Base-by-base conservation (phyloP, 306 rosid genomes). In the Cucurbita maxima region DNA sequence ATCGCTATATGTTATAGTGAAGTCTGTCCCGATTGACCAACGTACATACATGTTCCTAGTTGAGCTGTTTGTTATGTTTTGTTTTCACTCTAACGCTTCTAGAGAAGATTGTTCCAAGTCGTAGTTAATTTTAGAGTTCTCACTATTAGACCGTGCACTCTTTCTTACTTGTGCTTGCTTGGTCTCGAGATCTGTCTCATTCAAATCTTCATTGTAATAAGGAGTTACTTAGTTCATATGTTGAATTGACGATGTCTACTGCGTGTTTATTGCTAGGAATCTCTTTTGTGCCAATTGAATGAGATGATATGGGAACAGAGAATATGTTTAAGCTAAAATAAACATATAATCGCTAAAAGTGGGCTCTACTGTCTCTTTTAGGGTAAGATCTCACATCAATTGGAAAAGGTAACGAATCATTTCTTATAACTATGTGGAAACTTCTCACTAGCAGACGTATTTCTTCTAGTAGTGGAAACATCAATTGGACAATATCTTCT, bases 311-410 rank as follows among this genome's bases (percentile, higher is more conserved):
- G 16, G 15, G 7, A 10, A 43, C 7, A 2, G 20, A 71, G 6
- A 25, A 45, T 13, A n/a, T 7, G 47, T 47, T 51, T 19, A 47
- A 22, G 40, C 20, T 68, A 13, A 44, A 43, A 66, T 19, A 50
- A 20, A 38, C 8, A 19, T 4, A 43, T 40, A n/a, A 0, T 67
- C 18, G 13, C 48, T 52, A 14, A 71, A 43, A 83, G 88, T 81
- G 82, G 25, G 1, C 25, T 22, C 1, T 1, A 22, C 25, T 1
- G 25, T 22, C 25, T 22, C 25, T 22, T 22, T 22, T 22, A 22
- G 25, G 0, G 25, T 22, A 1, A 25, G 30, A 25, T 25, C 30
- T 1, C 30, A 25, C 3, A 25, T 25, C 3, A 25, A 25, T 25
- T 25, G 3, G 3, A 25, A 3, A 25, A 25, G 30, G 3, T 2